Evolutionary conservation across 495 filamentous ascomycete genomes (phyloP).

Genomic region (Astrothelium subdiscretum): DNA sequence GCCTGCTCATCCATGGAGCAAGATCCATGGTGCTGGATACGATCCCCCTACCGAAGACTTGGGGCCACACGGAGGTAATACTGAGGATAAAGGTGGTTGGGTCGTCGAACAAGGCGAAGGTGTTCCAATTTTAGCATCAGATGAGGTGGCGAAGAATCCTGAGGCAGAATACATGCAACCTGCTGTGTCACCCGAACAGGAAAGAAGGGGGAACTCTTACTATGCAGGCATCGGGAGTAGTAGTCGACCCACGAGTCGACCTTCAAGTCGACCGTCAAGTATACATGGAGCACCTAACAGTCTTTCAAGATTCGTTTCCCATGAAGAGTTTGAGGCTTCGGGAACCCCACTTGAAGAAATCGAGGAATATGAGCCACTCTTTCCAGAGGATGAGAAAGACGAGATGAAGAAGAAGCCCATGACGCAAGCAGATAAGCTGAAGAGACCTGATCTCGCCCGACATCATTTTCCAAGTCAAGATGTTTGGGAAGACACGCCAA

Average conservation of each 20-base stretch:
- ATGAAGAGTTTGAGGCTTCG: slow-evolving; percentile 40
- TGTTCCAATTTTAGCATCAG: slow-evolving; percentile 80
- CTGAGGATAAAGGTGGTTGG: slow-evolving; percentile 36
- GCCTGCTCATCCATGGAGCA: slow-evolving; percentile 49
- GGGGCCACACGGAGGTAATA: slow-evolving; percentile 35
- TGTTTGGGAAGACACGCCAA: slow-evolving; percentile 94
- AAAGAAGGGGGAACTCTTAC: slow-evolving; percentile 45
- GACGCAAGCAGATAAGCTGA: slow-evolving; percentile 48
- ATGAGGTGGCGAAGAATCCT: slow-evolving; percentile 76
- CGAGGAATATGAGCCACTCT: slow-evolving; percentile 90
- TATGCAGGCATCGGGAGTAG: slow-evolving; percentile 40
- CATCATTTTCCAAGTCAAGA: slow-evolving; percentile 88
- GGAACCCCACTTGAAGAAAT: slow-evolving; percentile 75
- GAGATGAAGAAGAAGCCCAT: slow-evolving; percentile 39
- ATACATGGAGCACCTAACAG: slow-evolving; percentile 37
- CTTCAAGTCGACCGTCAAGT: slow-evolving; percentile 59
- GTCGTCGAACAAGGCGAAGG: slow-evolving; percentile 43
- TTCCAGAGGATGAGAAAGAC: slow-evolving; percentile 71
- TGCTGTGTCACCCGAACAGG: slow-evolving; percentile 59
- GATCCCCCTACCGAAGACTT: slow-evolving; percentile 34
- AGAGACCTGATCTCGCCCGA: slow-evolving; percentile 47
- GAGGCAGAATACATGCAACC: slow-evolving; percentile 52
- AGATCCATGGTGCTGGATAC: slow-evolving; percentile 42
- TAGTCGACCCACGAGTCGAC: slow-evolving; percentile 51
- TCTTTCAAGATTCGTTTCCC: slow-evolving; percentile 40